Percentiles rank a stretch among this genome's conserved stretches.
phyloP scores from a whole-genome alignment of 176 grass and related monocot genomes.

The Cenchrus purpureus region DNA sequence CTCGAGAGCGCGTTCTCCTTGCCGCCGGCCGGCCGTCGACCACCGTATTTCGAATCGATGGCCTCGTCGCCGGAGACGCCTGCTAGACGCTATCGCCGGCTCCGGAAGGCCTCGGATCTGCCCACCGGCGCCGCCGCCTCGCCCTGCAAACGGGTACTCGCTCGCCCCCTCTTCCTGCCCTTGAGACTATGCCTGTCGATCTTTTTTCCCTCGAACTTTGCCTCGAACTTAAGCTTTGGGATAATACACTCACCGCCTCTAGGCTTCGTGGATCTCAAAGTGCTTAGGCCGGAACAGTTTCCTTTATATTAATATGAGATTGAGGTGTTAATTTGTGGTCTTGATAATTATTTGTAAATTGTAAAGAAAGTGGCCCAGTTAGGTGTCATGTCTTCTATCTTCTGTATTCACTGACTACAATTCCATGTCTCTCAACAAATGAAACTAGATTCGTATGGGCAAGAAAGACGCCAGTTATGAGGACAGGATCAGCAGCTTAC shows the following conservation, averaged over 20 bases:
- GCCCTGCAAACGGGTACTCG: background rate
- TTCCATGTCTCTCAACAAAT: background rate
- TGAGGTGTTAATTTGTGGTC: too few species aligned
- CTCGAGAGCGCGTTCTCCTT: background rate
- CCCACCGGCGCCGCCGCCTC: background rate
- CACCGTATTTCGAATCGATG: background rate
- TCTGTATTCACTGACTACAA: background rate
- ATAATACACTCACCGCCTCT: too few species aligned
- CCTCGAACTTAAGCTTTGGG: background rate
- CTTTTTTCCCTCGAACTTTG: too few species aligned
- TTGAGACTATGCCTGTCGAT: too few species aligned
- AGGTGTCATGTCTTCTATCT: background rate
- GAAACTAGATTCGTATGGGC: background rate
- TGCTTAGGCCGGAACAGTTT: background rate
- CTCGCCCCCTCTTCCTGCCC: background rate
- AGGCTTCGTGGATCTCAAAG: too few species aligned
- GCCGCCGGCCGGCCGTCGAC: background rate
- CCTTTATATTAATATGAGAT: too few species aligned
- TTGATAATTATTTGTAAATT: background rate
- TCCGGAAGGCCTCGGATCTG: background rate
- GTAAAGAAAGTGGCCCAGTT: too few species aligned
- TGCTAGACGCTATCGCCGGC: background rate
- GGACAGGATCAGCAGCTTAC: conserved; percentile 32
- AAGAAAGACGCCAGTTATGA: background rate
- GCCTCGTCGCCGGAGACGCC: background rate